Conservation (phyloP, 2,329 filamentous ascomycete genomes). For the Ophiostoma novo-ulmi region DNA sequence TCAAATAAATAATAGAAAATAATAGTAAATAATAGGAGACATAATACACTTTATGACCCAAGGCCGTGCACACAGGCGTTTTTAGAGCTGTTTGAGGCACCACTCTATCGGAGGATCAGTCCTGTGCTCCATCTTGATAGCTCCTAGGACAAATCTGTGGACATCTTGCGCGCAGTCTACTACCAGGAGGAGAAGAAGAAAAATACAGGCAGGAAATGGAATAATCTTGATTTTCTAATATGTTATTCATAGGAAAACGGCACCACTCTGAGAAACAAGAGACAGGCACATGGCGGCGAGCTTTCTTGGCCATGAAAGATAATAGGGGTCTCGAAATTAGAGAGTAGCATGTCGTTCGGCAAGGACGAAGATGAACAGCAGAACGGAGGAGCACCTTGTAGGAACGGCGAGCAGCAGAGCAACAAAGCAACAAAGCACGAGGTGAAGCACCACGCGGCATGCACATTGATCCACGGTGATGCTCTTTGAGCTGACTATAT, state of each 20-base stretch:
- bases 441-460: constrained; percentile 8
- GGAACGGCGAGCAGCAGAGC: not conserved
- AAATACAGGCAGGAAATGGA: constrained; percentile 3
- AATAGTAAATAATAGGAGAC: not conserved
- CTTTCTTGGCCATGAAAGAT: not conserved
- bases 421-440: not conserved
- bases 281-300: not conserved
- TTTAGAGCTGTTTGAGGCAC: not conserved
- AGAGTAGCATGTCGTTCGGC: not conserved
- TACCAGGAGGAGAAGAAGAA: constrained; percentile 14
- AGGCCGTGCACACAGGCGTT: not conserved
- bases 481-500: not conserved
- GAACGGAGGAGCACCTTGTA: not conserved
- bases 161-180: constrained; percentile 14
- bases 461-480: constrained; percentile 8
- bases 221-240: not conserved
- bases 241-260: not conserved
- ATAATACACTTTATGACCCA: constrained; percentile 4
- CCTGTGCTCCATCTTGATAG: constrained; percentile 13
- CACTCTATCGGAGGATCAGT: constrained; percentile 15
- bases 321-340: constrained; percentile 15
- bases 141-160: constrained; percentile 17
- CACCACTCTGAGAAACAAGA: not conserved
- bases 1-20: not conserved
- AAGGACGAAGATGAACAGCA: not conserved